phyloP scores from a whole-genome alignment of 106 monocot genomes.

The Xerophyta viscosa region DNA sequence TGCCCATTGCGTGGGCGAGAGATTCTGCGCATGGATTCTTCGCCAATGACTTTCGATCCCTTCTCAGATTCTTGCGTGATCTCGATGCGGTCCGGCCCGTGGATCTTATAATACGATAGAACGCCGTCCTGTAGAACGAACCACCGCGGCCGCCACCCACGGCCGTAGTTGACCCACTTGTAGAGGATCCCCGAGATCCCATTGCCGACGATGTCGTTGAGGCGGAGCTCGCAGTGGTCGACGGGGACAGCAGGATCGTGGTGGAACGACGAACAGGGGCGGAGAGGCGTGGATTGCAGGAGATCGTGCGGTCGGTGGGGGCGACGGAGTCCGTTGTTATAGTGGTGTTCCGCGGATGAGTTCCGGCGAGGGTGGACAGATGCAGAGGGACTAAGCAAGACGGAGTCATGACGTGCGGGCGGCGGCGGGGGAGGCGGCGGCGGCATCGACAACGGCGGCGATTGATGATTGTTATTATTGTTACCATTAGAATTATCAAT shows the following conservation, averaged over 20 bases:
- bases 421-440: conserved; percentile 1
- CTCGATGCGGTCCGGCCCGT: conserved; percentile 67
- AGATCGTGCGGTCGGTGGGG: too few species aligned
- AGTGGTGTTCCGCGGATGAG: conserved; percentile 5
- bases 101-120: conserved; percentile 86
- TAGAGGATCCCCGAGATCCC: conserved; percentile 79
- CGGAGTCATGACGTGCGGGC: too few species aligned
- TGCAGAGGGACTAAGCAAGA: background rate
- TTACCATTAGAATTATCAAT: too few species aligned
- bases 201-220: conserved; percentile 43
- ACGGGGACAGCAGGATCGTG: conserved; percentile 6
- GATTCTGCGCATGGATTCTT: conserved; percentile 52
- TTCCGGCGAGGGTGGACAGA: background rate
- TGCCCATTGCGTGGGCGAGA: conserved; percentile 18
- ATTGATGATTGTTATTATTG: background rate
- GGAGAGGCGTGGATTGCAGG: background rate
- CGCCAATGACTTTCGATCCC: conserved; percentile 63
- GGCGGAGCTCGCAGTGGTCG: conserved; percentile 13
- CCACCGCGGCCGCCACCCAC: conserved; percentile 88
- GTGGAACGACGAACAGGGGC: background rate
- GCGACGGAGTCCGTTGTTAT: background rate
- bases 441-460: conserved; percentile 4
- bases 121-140: conserved; percentile 90
- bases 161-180: conserved; percentile 96
- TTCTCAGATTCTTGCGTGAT: conserved; percentile 45